Conservation (phyloP, 2,329 filamentous ascomycete species). For the Colletotrichum sansevieriae region DNA sequence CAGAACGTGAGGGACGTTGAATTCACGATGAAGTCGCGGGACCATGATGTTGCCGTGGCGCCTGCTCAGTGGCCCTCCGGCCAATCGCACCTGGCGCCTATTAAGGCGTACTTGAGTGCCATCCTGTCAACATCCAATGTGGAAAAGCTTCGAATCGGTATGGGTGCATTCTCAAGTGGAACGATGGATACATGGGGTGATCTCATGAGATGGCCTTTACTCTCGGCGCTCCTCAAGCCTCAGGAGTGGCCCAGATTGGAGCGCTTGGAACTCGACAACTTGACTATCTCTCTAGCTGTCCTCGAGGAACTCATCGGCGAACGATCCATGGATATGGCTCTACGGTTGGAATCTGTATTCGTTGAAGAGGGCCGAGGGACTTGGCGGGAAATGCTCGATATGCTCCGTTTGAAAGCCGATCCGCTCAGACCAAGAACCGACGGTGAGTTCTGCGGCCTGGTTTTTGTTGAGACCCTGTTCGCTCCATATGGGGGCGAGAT, state of each 20-base stretch:
- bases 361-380: neutral
- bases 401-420: neutral
- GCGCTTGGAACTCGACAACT: neutral
- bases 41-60: neutral
- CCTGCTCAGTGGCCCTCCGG: neutral
- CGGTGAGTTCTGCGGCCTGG: neutral
- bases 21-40: constrained; percentile 3
- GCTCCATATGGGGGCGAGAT: neutral
- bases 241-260: neutral
- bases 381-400: neutral
- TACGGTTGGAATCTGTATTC: neutral
- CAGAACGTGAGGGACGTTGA: neutral
- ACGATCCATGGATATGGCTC: neutral
- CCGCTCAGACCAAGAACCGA: neutral
- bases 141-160: neutral
- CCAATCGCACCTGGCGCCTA: neutral
- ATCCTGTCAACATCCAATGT: neutral
- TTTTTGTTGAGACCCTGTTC: constrained; percentile 1
- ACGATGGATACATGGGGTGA: neutral
- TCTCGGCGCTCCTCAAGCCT: neutral
- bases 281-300: neutral
- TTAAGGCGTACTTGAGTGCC: neutral
- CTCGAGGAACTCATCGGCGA: neutral
- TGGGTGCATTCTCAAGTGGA: neutral
- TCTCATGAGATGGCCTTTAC: neutral